Evolutionary conservation across 2,329 filamentous ascomycete genomes (phyloP), one percentile per base, ranked within the genome.

Genomic region (Cladophialophora psammophila): DNA sequence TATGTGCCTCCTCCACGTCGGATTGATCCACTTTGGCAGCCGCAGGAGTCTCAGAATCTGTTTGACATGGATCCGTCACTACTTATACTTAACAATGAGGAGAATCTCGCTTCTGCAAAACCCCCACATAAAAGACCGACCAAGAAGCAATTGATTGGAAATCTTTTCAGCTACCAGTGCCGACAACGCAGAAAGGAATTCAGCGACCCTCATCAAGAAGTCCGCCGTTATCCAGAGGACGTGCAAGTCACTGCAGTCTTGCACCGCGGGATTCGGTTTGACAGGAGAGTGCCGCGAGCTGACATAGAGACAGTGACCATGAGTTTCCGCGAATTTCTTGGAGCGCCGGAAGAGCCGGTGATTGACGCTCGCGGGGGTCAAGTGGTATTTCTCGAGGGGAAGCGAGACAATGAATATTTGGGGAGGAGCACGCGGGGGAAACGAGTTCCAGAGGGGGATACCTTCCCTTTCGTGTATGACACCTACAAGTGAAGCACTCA

Each of bases 291-390:
- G 8, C 31, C 26, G 3, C 32, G 38, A 34, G 34, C 54, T 31
- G 62, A 67, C 45, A 64, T 60, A 50, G 53, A 59, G 36, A 61
- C 56, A 26, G 60, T 66, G 56, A 63, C 52, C 8, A 70, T 69
- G 67, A 67, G 34, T 1, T 69, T 71, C 34, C 12, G 53, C 35
- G 67, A 74, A 34, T 72, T 72, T 52, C 59, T 72, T 5, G 71
- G 68, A 2, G 35, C 66, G 36, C 65, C 65, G 10, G 50, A 63
- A 15, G 32, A 66, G 45, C 60, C 64, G 18, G 63, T 68, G 38
- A 59, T 71, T 40, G 66, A 63, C 35, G 31, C 55, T 26, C 52
- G 52, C 13, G 62, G 48, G 32, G 65, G 64, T 31, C 62, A 69
- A 35, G 56, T 74, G 32, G 70, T 60, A 7, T 72, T 68, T 61